Base-by-base conservation (phyloP, 768 basidiomycete species). In the Sistotremastrum niveocremeum region DNA sequence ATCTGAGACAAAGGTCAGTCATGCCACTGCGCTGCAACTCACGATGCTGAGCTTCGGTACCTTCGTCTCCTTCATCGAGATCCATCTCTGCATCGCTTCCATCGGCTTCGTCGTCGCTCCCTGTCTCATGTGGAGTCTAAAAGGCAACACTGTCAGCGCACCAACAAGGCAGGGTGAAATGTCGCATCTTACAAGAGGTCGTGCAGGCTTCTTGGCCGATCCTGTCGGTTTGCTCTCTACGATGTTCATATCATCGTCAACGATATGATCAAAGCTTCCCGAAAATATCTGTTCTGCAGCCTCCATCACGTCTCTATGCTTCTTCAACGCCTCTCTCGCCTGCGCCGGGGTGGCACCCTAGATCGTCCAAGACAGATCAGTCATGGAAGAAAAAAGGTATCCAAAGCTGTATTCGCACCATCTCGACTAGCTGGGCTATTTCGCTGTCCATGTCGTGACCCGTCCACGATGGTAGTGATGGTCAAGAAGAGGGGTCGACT, bases 231-330 rank as follows among this genome's bases (percentile, higher is more conserved):
- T 66, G 53, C 79, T 75, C 2, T 67, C 77, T 42, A 77, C 75
- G 12, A 66, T 73, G 47, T 73, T 60, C 20, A 20, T 20, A 39
- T 60, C 64, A 12, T 59, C 62, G 34, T 65, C 68, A n/a, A 55
- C 62, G n/a, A 87, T 65, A 57, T 82, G 65, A 54, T 86, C 83
- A 55, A 86, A 90, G 52, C 81, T 77, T 8, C 91, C 91, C 51
- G 84, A 81, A 50, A 88, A 84, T 49, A 88, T 77, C 40, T 72
- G 72, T 60, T 89, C 89, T 2, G 90, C 89, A 9, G 91, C 91
- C 57, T 85, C 72, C 84, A 88, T 87, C 34, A 91, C 88, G 70
- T 97, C 90, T 51, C 78, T 84, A 59, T 84, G 74, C 55, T 79
- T 77, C 51, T 70, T 74, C 57, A 95, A 63, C 11, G 91, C 91